Conservation (phyloP, 148 eudicot genomes). For the Silene conica region DNA sequence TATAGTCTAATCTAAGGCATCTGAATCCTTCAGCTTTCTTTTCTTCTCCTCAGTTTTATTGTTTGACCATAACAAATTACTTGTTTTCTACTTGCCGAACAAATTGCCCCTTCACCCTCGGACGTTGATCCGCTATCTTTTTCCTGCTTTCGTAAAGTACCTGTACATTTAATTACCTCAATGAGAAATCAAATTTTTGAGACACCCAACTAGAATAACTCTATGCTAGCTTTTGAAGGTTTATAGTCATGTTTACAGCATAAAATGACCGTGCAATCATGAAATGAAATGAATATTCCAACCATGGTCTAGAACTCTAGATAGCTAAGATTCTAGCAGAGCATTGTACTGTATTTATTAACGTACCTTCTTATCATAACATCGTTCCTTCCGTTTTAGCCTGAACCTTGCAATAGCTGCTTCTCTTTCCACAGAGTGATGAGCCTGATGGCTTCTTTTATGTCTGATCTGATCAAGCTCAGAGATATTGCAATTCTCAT, state of each 20-base stretch:
- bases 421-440: conserved; percentile 38
- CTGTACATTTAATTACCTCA: conserved; percentile 24
- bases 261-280: background rate
- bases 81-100: conserved; percentile 32
- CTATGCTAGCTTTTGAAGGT: too few relatives aligned
- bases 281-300: background rate
- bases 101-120: conserved; percentile 61
- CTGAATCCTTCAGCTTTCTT: background rate
- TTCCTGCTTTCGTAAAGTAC: conserved; percentile 62
- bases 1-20: background rate
- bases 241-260: too few relatives aligned
- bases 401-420: conserved; percentile 48
- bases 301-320: too few relatives aligned
- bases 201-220: background rate
- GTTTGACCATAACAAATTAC: too few relatives aligned
- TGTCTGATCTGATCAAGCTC: conserved; percentile 21
- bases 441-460: conserved; percentile 22
- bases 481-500: conserved; percentile 19
- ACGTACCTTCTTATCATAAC: conserved; percentile 49
- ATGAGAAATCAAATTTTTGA: conserved; percentile 9
- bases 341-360: background rate
- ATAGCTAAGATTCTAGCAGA: too few relatives aligned
- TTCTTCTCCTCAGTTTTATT: background rate
- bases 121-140: conserved; percentile 55
- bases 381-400: conserved; percentile 42